These are phyloP conservation scores for Adenanthera pavonina DNA, from an alignment of 306 rosid genomes.

Conservation along the genomic window DNA sequence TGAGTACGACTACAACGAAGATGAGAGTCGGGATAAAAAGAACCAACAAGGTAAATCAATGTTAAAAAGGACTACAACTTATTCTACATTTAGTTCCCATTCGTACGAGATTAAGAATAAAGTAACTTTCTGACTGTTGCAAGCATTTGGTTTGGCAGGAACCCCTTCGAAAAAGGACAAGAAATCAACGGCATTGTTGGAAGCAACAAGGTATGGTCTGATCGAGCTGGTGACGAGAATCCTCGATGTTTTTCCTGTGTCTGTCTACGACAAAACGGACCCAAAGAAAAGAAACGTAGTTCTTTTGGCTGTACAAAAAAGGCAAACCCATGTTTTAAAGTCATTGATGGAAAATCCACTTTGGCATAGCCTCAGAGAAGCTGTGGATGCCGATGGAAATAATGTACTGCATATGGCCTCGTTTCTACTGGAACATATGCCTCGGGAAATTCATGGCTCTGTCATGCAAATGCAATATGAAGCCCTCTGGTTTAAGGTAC, in stretches of 20 bases:
- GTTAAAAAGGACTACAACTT: not conserved
- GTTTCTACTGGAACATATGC: not conserved
- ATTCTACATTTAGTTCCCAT: too few relatives aligned
- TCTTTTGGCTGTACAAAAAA: constrained; percentile 2
- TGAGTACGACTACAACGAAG: not conserved
- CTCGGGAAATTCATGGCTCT: not conserved
- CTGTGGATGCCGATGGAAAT: not conserved
- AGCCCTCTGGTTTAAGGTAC: constrained; percentile 17
- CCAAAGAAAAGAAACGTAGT: not conserved
- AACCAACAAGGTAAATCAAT: not conserved
- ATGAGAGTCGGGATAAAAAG: not conserved
- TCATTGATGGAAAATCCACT: not conserved
- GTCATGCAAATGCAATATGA: constrained; percentile 16
- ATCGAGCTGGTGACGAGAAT: not conserved
- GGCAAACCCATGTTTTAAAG: not conserved
- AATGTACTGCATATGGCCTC: constrained; percentile 23
- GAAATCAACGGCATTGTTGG: not conserved
- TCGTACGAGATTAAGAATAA: not conserved
- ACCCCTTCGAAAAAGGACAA: not conserved
- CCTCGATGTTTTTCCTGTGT: not conserved
- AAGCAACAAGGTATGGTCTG: not conserved
- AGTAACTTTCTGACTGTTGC: not conserved
- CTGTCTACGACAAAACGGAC: not conserved
- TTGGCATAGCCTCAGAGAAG: not conserved
- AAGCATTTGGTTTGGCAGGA: not conserved